These are phyloP conservation scores for Cynara cardunculus DNA, from an alignment of 129 eudicot species.

Conservation along the genomic window DNA sequence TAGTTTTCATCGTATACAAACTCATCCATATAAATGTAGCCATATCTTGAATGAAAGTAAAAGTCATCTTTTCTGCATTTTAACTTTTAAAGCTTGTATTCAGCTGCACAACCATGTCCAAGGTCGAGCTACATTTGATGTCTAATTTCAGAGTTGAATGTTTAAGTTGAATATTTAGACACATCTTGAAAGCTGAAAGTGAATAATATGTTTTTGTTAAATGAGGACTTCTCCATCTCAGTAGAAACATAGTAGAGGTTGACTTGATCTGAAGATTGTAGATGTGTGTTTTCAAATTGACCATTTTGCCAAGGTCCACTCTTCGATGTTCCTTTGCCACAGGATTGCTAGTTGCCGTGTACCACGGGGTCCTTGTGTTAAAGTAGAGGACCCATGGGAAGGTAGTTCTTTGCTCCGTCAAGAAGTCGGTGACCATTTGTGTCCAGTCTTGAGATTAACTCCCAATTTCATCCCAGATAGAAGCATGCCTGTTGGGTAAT, in stretches of 20 bases:
- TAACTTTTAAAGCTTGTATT: conserved; percentile 12
- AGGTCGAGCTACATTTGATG: neutral
- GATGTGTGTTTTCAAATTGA: conserved; percentile 5
- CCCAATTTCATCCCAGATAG: conserved; percentile 36
- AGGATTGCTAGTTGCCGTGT: conserved; percentile 24
- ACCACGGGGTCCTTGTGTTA: conserved; percentile 2
- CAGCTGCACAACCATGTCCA: conserved; percentile 23
- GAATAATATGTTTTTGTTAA: conserved; percentile 6
- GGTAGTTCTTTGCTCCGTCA: neutral
- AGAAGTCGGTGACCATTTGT: conserved; percentile 28
- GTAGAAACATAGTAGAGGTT: conserved; percentile 16
- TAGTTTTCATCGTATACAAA: conserved; percentile 16
- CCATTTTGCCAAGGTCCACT: conserved; percentile 41
- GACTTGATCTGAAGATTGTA: neutral
- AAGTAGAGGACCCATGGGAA: conserved; percentile 9
- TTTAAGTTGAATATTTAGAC: neutral
- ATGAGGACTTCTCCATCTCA: conserved; percentile 29
- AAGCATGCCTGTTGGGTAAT: conserved; percentile 32
- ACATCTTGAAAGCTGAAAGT: conserved; percentile 19
- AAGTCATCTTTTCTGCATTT: conserved; percentile 22
- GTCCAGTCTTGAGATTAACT: conserved; percentile 36
- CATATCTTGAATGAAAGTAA: neutral
- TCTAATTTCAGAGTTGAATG: neutral
- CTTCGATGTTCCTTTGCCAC: conserved; percentile 17
- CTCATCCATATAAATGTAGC: neutral